phyloP scores from a whole-genome alignment of 2,329 filamentous ascomycete species.

The Nakataea oryzae region DNA sequence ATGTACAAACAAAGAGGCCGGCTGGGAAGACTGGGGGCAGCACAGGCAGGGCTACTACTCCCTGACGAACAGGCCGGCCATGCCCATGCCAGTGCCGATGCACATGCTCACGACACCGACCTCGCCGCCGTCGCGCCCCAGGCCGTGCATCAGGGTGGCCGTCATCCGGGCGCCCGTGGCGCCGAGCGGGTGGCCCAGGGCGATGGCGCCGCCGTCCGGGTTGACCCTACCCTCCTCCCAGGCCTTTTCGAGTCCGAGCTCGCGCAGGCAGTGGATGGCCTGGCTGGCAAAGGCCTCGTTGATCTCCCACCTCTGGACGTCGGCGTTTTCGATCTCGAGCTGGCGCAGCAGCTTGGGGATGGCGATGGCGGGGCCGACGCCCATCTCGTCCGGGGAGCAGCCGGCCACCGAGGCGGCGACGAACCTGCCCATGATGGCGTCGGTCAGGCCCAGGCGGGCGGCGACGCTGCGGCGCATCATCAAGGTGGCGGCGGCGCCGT shows the following conservation, averaged over 20 bases:
- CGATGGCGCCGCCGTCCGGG: constrained; percentile 86
- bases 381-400: constrained; percentile 87
- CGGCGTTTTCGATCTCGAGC: constrained; percentile 53
- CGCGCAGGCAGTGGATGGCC: constrained; percentile 59
- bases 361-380: constrained; percentile 75
- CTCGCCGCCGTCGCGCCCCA: constrained; percentile 59
- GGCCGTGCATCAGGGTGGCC: constrained; percentile 57
- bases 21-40: background rate
- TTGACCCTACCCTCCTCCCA: constrained; percentile 66
- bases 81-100: constrained; percentile 71
- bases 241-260: constrained; percentile 53
- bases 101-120: constrained; percentile 90
- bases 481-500: constrained; percentile 75
- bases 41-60: constrained; percentile 11
- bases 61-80: constrained; percentile 27
- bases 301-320: constrained; percentile 84
- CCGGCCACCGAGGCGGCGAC: constrained; percentile 66
- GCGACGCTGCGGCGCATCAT: constrained; percentile 81
- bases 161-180: constrained; percentile 79
- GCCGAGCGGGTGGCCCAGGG: constrained; percentile 84
- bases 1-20: background rate
- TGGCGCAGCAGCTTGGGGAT: constrained; percentile 71
- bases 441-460: constrained; percentile 56
- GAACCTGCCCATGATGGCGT: constrained; percentile 71
- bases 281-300: constrained; percentile 73